A percentile compares a stretch with the other conserved stretches of the same genome.
Conservation (phyloP, 2,329 filamentous ascomycete genomes). For the Penicillium sp. region DNA sequence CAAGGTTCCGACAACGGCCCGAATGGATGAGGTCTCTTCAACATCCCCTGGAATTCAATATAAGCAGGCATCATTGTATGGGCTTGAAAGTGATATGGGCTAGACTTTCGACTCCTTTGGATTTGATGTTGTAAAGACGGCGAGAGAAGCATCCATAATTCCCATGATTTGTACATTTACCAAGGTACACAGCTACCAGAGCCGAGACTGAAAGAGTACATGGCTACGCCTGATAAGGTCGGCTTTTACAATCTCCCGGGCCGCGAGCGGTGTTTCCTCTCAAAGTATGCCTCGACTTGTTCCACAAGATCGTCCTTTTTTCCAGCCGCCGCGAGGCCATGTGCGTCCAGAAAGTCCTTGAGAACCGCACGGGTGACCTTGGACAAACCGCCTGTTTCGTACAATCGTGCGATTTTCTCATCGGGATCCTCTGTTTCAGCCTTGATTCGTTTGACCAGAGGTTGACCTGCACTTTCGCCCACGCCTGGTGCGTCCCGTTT, state of each 20-base stretch:
- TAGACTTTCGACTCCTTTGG: no score
- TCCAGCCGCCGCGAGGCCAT: constrained; percentile 39
- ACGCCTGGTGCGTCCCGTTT: constrained; percentile 41
- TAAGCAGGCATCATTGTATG: no score
- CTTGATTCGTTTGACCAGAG: constrained; percentile 45
- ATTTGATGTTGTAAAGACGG: no score
- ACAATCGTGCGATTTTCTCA: constrained; percentile 38
- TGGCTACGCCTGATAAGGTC: background rate
- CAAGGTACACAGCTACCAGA: no score
- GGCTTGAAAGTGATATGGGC: no score
- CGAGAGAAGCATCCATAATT: no score
- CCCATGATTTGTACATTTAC: no score
- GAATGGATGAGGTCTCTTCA: no score
- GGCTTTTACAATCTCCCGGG: background rate
- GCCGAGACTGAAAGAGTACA: constrained; percentile 12
- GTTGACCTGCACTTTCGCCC: constrained; percentile 21
- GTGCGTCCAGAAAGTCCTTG: constrained; percentile 42
- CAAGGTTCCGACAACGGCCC: no score
- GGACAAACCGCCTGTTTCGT: constrained; percentile 39
- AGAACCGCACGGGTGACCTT: constrained; percentile 45
- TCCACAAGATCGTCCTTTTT: constrained; percentile 50
- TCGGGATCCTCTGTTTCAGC: constrained; percentile 28
- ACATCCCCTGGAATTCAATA: no score
- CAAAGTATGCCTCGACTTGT: constrained; percentile 44
- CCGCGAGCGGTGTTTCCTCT: constrained; percentile 31